Evolutionary conservation across 768 basidiomycete genomes (phyloP).

Genomic region (Boletus reticulatus): DNA sequence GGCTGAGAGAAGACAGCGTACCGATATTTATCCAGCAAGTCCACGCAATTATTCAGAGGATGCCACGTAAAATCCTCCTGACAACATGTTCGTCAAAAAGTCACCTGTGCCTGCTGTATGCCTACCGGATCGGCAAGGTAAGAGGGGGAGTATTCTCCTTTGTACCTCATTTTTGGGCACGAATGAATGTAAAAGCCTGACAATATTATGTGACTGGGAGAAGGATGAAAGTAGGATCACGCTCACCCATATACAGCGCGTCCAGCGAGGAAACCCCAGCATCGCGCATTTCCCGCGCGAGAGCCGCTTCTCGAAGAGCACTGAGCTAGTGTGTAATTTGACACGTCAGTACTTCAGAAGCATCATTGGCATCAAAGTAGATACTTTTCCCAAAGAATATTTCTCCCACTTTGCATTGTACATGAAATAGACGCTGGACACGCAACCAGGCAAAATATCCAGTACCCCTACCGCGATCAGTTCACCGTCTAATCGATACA

Average conservation of each 20-base stretch:
- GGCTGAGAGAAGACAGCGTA: slow-evolving; percentile 70
- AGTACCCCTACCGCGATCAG: slow-evolving; percentile 86
- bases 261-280: slow-evolving; percentile 64
- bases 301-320: slow-evolving; percentile 75
- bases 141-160: slow-evolving; percentile 89
- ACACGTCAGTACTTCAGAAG: not conserved
- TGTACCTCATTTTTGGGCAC: slow-evolving; percentile 95
- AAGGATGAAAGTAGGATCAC: not conserved
- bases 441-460: slow-evolving; percentile 85
- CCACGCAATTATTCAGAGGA: slow-evolving; percentile 56
- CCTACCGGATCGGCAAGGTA: slow-evolving; percentile 83
- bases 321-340: slow-evolving; percentile 55
- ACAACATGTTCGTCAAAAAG: slow-evolving; percentile 2
- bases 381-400: slow-evolving; percentile 77
- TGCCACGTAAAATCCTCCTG: slow-evolving; percentile 82
- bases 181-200: slow-evolving; percentile 91
- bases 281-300: slow-evolving; percentile 71
- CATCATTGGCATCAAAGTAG: not conserved
- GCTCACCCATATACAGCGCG: slow-evolving; percentile 84
- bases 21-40: slow-evolving; percentile 61
- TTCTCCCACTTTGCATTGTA: slow-evolving; percentile 72
- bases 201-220: not conserved
- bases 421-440: slow-evolving; percentile 88
- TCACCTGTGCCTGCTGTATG: not conserved
- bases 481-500: slow-evolving; percentile 78